These are phyloP conservation scores for Coemansia umbellata DNA, from an alignment of 192 early-diverging fungal genomes.

Conservation along the genomic window DNA sequence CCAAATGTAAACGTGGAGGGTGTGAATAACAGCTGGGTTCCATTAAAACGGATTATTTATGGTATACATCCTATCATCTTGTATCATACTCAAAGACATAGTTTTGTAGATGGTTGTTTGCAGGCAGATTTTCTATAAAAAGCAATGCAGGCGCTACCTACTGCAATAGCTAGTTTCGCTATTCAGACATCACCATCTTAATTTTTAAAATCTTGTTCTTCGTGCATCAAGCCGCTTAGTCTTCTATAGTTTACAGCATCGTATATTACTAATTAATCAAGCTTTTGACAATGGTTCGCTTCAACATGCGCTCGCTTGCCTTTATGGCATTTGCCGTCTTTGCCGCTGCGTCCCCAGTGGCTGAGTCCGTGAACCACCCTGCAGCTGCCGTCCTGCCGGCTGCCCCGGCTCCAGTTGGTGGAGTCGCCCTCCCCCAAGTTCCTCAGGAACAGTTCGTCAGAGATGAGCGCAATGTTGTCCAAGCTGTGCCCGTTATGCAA, in stretches of 20 bases:
- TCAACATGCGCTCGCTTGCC: slow-evolving; percentile 41
- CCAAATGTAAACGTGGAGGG: background rate
- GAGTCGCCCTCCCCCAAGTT: slow-evolving; percentile 2
- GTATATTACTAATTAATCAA: background rate
- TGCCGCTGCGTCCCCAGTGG: slow-evolving; percentile 31
- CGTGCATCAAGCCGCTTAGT: too few species aligned
- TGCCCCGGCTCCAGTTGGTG: slow-evolving; percentile 10
- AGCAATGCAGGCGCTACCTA: too few species aligned
- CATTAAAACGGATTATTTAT: too few species aligned
- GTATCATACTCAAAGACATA: too few species aligned
- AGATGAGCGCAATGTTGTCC: slow-evolving; percentile 5
- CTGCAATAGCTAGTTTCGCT: too few species aligned
- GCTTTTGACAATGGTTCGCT: slow-evolving; percentile 25
- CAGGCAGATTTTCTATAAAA: too few species aligned
- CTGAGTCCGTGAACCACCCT: slow-evolving; percentile 9
- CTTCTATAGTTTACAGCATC: too few species aligned
- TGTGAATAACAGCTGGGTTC: background rate
- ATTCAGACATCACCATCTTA: too few species aligned
- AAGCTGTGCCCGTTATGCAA: slow-evolving; percentile 1
- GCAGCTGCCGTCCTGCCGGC: slow-evolving; percentile 8
- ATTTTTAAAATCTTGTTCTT: too few species aligned
- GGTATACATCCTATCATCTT: too few species aligned
- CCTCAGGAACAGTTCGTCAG: slow-evolving; percentile 6
- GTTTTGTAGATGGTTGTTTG: too few species aligned
- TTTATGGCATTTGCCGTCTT: slow-evolving; percentile 42